A percentile compares a stretch with the other conserved stretches of the same genome.
Conservation (phyloP, 257 asterid species). For the Verbascum thapsus region DNA sequence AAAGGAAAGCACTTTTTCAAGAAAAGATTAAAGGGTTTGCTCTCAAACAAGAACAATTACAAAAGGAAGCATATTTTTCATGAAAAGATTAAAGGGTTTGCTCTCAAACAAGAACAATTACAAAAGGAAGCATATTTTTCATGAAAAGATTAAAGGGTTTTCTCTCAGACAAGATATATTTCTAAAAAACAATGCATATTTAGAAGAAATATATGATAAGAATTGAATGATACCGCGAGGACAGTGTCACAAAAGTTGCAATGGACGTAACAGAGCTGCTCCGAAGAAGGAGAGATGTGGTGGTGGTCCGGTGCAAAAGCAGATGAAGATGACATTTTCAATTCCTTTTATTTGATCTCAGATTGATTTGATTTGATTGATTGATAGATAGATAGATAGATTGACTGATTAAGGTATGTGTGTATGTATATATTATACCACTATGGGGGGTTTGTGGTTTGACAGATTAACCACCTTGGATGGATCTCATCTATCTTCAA, state of each 20-base stretch:
- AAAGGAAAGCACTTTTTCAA: not conserved
- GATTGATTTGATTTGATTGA: slow-evolving; percentile 93
- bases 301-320: slow-evolving; percentile 80
- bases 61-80: not conserved
- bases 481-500: slow-evolving; percentile 47
- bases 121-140: not conserved
- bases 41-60: not conserved
- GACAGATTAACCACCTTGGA: slow-evolving; percentile 69
- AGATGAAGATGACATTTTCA: slow-evolving; percentile 86
- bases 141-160: too few species aligned
- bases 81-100: not conserved
- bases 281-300: slow-evolving; percentile 61
- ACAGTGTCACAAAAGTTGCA: slow-evolving; percentile 91
- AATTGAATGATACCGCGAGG: slow-evolving; percentile 86
- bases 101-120: not conserved
- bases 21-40: not conserved
- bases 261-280: slow-evolving; percentile 95
- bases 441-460: slow-evolving; percentile 17
- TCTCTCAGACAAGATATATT: too few species aligned
- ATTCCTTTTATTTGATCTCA: slow-evolving; percentile 1
- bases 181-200: too few species aligned
- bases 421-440: slow-evolving; percentile 23
- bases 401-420: slow-evolving; percentile 63
- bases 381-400: too few species aligned
- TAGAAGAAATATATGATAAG: too few species aligned